Conservation (phyloP, 2,329 filamentous ascomycete species). For the Aspergillus japonicus region DNA sequence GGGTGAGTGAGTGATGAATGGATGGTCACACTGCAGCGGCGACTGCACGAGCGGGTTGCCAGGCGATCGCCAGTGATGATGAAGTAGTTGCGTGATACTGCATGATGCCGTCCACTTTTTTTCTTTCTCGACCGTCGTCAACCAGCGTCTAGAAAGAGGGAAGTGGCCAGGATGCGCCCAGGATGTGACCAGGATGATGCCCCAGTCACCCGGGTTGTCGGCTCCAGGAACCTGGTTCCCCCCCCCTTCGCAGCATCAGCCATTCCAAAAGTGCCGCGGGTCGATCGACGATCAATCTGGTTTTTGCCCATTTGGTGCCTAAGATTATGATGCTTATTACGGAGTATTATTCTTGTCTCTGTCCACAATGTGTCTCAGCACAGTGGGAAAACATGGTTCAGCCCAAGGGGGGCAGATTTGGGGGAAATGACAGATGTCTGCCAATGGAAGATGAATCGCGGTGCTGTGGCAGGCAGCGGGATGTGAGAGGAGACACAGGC, state of each 20-base stretch:
- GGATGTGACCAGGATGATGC: not conserved
- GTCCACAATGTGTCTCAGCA: not conserved
- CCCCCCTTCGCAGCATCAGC: not conserved
- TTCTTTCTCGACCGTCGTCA: not conserved
- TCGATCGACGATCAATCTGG: constrained; percentile 7
- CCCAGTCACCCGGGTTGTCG: constrained; percentile 6
- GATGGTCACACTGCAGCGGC: constrained; percentile 5
- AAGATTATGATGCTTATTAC: not conserved
- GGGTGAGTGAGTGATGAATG: not conserved
- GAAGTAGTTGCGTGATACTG: not conserved
- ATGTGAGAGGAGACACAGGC: not conserved
- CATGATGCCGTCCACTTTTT: not conserved
- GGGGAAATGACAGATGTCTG: not conserved
- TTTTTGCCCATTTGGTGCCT: not conserved
- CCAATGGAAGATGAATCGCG: too few relatives aligned
- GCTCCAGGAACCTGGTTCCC: constrained; percentile 8
- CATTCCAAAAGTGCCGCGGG: not conserved
- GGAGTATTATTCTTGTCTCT: not conserved
- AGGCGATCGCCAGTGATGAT: constrained; percentile 6
- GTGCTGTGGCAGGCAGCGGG: not conserved
- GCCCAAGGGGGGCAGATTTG: too few relatives aligned
- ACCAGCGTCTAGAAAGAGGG: not conserved
- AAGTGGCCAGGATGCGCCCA: not conserved
- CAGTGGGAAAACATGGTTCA: not conserved
- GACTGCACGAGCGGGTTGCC: constrained; percentile 4